Evolutionary conservation across 495 filamentous ascomycete genomes (phyloP).

Genomic region (Hypoxylon trugodes): DNA sequence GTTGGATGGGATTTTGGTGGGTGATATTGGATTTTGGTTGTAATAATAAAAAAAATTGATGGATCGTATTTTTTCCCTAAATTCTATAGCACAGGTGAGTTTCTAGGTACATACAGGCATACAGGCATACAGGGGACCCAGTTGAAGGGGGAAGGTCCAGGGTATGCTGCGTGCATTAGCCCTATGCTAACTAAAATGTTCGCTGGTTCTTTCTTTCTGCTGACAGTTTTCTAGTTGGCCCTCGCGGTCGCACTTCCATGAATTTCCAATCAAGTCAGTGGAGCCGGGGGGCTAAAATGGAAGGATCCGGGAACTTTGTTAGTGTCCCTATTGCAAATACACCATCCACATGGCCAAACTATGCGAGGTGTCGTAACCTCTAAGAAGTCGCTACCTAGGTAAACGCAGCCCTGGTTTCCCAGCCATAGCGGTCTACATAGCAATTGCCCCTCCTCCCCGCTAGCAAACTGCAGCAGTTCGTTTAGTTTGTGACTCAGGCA

Average conservation of each 20-base stretch:
- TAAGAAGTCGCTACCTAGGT: neutral
- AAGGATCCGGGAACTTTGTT: slow-evolving; percentile 26
- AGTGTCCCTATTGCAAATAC: slow-evolving; percentile 12
- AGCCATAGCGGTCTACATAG: neutral
- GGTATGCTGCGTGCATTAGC: slow-evolving; percentile 32
- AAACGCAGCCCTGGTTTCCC: slow-evolving; percentile 1
- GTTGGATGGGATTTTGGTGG: slow-evolving; percentile 25
- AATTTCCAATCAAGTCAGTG: slow-evolving; percentile 37
- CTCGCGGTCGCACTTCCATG: slow-evolving; percentile 36
- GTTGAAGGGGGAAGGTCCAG: slow-evolving; percentile 1
- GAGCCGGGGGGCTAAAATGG: slow-evolving; percentile 25
- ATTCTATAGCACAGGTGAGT: no score
- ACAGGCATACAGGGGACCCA: neutral
- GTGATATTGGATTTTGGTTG: slow-evolving; percentile 30
- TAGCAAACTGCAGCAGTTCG: neutral
- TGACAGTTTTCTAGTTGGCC: slow-evolving; percentile 11
- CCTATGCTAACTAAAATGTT: slow-evolving; percentile 21
- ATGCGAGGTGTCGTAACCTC: neutral
- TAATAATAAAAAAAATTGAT: slow-evolving; percentile 22
- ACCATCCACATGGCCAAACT: no score
- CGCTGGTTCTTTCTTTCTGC: slow-evolving; percentile 18
- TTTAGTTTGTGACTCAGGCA: slow-evolving; percentile 19
- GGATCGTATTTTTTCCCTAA: slow-evolving; percentile 14
- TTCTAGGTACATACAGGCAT: no score
- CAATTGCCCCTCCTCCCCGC: neutral